Conservation (phyloP, 2,329 filamentous ascomycete species). For the Monilinia laxa region DNA sequence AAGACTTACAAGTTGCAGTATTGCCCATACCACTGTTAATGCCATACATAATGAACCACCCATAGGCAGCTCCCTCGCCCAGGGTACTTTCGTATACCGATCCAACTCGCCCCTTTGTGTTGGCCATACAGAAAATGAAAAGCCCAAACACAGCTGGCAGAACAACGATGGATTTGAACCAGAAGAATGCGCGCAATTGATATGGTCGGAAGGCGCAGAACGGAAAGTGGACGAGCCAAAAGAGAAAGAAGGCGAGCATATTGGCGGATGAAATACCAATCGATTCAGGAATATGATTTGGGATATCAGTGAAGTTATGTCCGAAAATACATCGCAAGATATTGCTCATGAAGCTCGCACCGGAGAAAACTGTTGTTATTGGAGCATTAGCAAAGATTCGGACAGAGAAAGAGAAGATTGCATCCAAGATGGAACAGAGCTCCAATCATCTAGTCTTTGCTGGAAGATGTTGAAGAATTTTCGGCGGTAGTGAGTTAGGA, state of each 20-base stretch:
- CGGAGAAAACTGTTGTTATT: conserved; percentile 42
- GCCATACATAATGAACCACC: conserved; percentile 44
- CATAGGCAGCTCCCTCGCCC: conserved; percentile 27
- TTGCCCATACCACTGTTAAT: conserved; percentile 46
- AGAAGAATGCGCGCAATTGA: conserved; percentile 48
- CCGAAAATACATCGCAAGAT: conserved; percentile 48
- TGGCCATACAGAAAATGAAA: conserved; percentile 45
- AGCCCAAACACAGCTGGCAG: conserved; percentile 43
- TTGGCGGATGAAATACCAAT: conserved; percentile 44
- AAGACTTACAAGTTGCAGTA: conserved; percentile 37
- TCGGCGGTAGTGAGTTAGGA: not conserved
- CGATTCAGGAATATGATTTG: conserved; percentile 42
- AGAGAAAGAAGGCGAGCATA: conserved; percentile 53
- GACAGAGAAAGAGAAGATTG: not conserved
- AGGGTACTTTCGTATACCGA: conserved; percentile 34
- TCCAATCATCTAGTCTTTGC: not conserved
- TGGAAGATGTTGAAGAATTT: not conserved
- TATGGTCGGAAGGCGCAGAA: conserved; percentile 48
- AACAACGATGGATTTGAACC: conserved; percentile 37
- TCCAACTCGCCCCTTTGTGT: conserved; percentile 40
- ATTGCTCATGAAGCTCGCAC: conserved; percentile 50
- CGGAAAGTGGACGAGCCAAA: conserved; percentile 54
- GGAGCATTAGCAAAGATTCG: not conserved
- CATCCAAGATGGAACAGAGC: not conserved
- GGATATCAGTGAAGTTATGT: conserved; percentile 38